Conservation (phyloP, 257 asterid genomes). For the Coffea eugenioides region DNA sequence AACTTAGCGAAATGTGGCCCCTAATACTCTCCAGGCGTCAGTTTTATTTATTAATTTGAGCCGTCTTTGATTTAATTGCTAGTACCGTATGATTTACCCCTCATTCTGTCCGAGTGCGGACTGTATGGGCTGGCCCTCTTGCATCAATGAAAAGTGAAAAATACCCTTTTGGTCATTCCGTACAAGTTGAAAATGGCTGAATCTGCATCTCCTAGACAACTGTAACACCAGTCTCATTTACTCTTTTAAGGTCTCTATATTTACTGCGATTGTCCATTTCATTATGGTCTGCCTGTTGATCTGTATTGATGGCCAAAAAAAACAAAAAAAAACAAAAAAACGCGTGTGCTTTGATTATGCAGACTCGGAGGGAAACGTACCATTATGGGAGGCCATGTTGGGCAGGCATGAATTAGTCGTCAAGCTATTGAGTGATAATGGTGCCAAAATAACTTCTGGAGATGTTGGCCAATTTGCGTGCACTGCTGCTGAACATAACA, state of each 20-base stretch:
- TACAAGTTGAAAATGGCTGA: neutral
- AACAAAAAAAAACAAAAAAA: neutral
- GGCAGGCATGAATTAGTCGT: conserved; percentile 36
- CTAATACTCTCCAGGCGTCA: neutral
- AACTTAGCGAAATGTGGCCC: conserved; percentile 3
- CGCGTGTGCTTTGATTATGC: conserved; percentile 2
- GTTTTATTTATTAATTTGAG: neutral
- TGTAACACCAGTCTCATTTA: neutral
- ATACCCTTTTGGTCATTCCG: neutral
- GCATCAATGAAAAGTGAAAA: neutral
- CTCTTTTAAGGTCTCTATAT: neutral
- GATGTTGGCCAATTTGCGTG: conserved; percentile 47
- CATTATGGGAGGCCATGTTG: conserved; percentile 51
- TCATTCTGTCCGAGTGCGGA: neutral
- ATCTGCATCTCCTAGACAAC: neutral
- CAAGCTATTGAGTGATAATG: conserved; percentile 28
- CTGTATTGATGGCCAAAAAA: neutral
- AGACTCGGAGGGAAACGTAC: conserved; percentile 48
- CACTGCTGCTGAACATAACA: conserved; percentile 42
- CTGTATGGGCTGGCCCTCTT: neutral
- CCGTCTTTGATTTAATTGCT: neutral
- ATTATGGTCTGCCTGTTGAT: neutral
- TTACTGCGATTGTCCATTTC: neutral
- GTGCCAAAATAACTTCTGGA: conserved; percentile 43
- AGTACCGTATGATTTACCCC: neutral